Percentiles rank a stretch among this genome's conserved stretches.
Conservation (phyloP, 805 yeast genomes). For the Komagataella ulmi region DNA sequence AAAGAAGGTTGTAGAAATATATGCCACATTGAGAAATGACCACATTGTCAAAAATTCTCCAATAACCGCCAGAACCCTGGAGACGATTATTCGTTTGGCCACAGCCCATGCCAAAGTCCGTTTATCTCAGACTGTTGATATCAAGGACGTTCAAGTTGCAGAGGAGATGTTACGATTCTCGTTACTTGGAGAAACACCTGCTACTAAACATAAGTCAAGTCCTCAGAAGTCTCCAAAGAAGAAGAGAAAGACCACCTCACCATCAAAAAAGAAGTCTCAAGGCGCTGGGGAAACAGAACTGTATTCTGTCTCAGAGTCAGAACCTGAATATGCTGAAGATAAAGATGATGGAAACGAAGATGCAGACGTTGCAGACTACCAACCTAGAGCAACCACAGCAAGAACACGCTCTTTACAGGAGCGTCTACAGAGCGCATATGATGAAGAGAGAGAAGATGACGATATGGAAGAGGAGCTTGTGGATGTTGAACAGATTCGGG, state of each 20-base stretch:
- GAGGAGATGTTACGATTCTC: conserved; percentile 78
- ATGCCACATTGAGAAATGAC: conserved; percentile 73
- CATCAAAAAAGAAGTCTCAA: conserved; percentile 4
- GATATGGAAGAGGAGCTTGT: conserved; percentile 9
- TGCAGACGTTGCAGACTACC: conserved; percentile 6
- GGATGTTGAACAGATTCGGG: conserved; percentile 4
- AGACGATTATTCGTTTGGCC: conserved; percentile 85
- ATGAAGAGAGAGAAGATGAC: conserved; percentile 11
- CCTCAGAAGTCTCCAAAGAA: conserved; percentile 17
- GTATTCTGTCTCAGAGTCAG: neutral
- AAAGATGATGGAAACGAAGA: conserved; percentile 13
- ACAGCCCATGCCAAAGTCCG: conserved; percentile 98
- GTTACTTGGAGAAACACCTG: conserved; percentile 59
- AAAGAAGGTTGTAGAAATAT: conserved; percentile 66
- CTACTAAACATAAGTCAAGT: conserved; percentile 4
- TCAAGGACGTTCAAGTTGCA: conserved; percentile 75
- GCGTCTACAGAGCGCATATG: neutral
- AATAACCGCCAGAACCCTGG: conserved; percentile 95
- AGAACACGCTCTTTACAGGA: neutral
- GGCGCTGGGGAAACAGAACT: neutral
- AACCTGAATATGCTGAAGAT: conserved; percentile 8
- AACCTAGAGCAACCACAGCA: neutral
- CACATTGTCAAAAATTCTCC: conserved; percentile 69
- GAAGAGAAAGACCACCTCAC: conserved; percentile 15
- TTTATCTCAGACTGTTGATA: conserved; percentile 59